These are phyloP conservation scores for Akanthomyces lecanii DNA, from an alignment of 2,329 filamentous ascomycete species.

Conservation along the genomic window DNA sequence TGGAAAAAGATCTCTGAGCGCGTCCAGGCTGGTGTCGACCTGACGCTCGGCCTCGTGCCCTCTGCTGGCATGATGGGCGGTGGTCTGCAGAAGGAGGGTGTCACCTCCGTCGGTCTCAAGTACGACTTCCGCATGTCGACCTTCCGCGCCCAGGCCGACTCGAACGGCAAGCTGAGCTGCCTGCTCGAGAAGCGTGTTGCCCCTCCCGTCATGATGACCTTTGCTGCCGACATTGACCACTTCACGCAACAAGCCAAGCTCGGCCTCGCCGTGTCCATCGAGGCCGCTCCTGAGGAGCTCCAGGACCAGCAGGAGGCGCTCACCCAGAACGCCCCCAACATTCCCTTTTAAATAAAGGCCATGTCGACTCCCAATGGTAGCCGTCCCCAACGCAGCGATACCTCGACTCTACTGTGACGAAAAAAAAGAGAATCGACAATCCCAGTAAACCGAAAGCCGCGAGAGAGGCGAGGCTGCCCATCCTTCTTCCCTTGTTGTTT, in stretches of 20 bases:
- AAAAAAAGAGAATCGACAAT: neutral
- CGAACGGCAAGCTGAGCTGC: conserved; percentile 87
- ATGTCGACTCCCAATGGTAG: neutral
- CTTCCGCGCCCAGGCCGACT: conserved; percentile 94
- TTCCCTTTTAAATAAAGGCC: conserved; percentile 55
- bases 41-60: conserved; percentile 78
- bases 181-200: conserved; percentile 94
- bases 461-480: conserved; percentile 7
- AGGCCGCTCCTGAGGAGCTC: conserved; percentile 77
- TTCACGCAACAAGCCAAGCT: conserved; percentile 94
- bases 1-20: conserved; percentile 91
- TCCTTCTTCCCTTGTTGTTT: conserved; percentile 6
- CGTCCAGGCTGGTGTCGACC: conserved; percentile 92
- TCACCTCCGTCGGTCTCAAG: conserved; percentile 89
- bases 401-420: neutral
- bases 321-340: conserved; percentile 49
- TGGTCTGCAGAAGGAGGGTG: conserved; percentile 75
- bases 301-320: conserved; percentile 74
- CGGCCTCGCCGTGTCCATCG: conserved; percentile 88
- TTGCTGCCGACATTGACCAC: conserved; percentile 95
- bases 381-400: neutral
- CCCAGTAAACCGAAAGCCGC: neutral
- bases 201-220: conserved; percentile 86
- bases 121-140: conserved; percentile 97
- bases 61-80: conserved; percentile 68